phyloP scores from a whole-genome alignment of 140 eudicot genomes.

The Senecio squalidus region DNA sequence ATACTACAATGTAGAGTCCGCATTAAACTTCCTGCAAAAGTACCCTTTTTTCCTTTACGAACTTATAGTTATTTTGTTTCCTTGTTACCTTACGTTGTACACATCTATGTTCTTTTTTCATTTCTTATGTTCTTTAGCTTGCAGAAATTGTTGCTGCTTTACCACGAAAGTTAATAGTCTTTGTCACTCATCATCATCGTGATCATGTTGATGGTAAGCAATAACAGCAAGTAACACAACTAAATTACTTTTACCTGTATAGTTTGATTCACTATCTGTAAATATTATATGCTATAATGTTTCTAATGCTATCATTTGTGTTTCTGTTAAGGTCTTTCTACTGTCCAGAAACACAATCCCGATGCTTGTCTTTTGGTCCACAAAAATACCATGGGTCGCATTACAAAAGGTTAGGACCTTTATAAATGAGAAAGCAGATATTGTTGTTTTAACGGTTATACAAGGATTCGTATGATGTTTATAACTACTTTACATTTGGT shows the following conservation, averaged over 20 bases:
- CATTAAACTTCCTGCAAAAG: neutral
- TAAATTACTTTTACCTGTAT: constrained; percentile 1
- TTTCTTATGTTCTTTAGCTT: constrained; percentile 31
- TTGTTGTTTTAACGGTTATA: neutral
- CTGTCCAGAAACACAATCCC: constrained; percentile 74
- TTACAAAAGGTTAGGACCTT: constrained; percentile 45
- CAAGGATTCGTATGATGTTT: neutral
- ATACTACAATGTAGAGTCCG: neutral
- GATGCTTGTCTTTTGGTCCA: constrained; percentile 85
- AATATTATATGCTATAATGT: neutral
- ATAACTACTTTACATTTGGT: neutral
- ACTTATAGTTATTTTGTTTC: neutral
- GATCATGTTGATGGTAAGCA: constrained; percentile 94
- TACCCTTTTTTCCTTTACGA: neutral
- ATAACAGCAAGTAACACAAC: neutral
- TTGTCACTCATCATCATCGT: constrained; percentile 89
- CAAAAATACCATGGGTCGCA: constrained; percentile 64
- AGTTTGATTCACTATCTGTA: neutral
- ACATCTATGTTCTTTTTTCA: neutral
- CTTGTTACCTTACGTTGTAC: neutral
- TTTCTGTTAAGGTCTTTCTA: constrained; percentile 65
- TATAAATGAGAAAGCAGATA: neutral
- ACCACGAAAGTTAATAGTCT: constrained; percentile 70
- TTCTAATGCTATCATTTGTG: constrained; percentile 6
- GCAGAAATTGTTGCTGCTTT: constrained; percentile 69